These are phyloP conservation scores for Trichoderma endophyticum DNA, from an alignment of 2,329 filamentous ascomycete genomes.

Conservation along the genomic window DNA sequence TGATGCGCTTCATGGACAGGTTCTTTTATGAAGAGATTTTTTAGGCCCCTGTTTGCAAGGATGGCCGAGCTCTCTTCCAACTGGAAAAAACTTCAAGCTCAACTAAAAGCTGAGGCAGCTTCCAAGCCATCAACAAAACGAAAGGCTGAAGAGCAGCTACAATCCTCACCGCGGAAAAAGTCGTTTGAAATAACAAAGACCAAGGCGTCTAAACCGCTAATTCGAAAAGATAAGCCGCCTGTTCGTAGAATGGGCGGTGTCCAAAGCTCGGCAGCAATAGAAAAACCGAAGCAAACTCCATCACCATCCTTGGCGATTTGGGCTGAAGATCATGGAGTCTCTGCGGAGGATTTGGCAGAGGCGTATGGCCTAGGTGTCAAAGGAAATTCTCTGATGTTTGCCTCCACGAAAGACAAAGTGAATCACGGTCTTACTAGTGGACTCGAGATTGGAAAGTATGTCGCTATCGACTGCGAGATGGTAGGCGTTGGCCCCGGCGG, in stretches of 20 bases:
- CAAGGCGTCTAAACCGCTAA: constrained; percentile 14
- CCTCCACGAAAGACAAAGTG: constrained; percentile 48
- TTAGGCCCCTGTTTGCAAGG: background rate
- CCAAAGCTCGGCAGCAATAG: constrained; percentile 47
- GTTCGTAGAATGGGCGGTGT: constrained; percentile 52
- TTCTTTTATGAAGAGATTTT: background rate
- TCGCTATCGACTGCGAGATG: constrained; percentile 97
- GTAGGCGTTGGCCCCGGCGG: constrained; percentile 76
- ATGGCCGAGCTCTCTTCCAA: constrained; percentile 60
- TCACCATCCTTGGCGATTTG: constrained; percentile 58
- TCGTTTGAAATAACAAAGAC: constrained; percentile 7
- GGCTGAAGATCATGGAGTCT: constrained; percentile 59
- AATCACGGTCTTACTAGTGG: constrained; percentile 62
- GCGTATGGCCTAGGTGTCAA: constrained; percentile 57
- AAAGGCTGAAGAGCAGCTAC: constrained; percentile 35
- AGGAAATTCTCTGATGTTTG: constrained; percentile 47
- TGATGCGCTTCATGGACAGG: background rate
- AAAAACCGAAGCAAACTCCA: constrained; percentile 38
- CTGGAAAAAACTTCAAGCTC: constrained; percentile 74
- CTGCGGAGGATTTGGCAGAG: constrained; percentile 57
- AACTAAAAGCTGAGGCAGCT: constrained; percentile 48
- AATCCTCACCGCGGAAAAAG: constrained; percentile 33
- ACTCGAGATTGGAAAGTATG: constrained; percentile 78
- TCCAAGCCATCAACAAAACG: constrained; percentile 41
- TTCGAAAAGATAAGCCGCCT: background rate